These are phyloP conservation scores for Syzygium oleosum DNA, from an alignment of 345 rosid genomes.

Conservation along the genomic window DNA sequence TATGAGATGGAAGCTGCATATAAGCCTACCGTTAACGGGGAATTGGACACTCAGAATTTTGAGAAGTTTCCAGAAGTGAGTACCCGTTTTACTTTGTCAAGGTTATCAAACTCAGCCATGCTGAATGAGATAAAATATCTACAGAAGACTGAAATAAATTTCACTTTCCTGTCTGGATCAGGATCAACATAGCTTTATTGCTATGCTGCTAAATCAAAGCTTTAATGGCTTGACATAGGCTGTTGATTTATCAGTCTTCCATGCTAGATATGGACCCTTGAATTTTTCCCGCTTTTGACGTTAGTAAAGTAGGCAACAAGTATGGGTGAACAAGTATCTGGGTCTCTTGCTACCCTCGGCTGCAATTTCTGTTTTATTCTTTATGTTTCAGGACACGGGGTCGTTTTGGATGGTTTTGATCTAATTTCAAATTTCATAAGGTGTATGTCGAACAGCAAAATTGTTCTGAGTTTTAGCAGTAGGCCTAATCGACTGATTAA, in stretches of 20 bases:
- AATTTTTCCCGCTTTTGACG: neutral
- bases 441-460: neutral
- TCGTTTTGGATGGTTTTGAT: neutral
- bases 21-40: slow-evolving; percentile 81
- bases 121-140: neutral
- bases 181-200: neutral
- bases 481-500: neutral
- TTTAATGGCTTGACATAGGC: neutral
- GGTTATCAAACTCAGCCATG: neutral
- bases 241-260: neutral
- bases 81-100: neutral
- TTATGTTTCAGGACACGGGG: neutral
- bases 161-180: neutral
- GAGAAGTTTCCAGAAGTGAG: slow-evolving; percentile 97
- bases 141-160: neutral
- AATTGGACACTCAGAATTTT: slow-evolving; percentile 92
- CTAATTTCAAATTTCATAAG: neutral
- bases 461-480: neutral
- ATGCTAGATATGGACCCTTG: neutral
- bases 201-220: neutral
- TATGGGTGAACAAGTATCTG: neutral
- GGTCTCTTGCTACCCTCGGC: neutral
- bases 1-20: slow-evolving; percentile 86
- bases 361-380: neutral
- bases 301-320: neutral